Evolutionary conservation across 176 grass and related monocot genomes (phyloP), one percentile per base, ranked within the genome.

Genomic region (Juncus inflexus): DNA sequence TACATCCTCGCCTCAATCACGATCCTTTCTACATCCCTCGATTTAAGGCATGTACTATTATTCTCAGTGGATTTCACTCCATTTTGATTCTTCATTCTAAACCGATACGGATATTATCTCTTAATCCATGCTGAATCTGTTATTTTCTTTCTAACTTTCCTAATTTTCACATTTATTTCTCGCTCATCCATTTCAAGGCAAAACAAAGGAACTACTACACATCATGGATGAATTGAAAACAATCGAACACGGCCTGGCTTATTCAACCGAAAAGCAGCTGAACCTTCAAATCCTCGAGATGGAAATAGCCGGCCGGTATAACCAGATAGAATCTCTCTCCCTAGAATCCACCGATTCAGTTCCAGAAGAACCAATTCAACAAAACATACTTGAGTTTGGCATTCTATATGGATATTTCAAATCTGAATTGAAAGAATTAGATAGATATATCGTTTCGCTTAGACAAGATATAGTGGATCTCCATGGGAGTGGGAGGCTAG

Each of bases 271-370:
- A 50, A 97, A 97, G 47, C 74, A 91, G 2, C 51, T 97, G 37
- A 97, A 91, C 72, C 61, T 97, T 57, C 87, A 97, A 70, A 91
- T 97, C 70, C 12, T 91, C 60, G 65, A 86, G 61, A 84, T 97
- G 94, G 82, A 91, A 80, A 79, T 97, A 64, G 79, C 83, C 38
- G 66, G 55, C 10, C 83, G 52, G 49, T 80, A 77, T 42, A 80
- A 63, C 57, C 82, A 84, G 58, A 61, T 97, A 57, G 87, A 88
- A 52, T 80, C 81, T 47, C 53, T 54, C 54, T 61, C 15, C 7
- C 69, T 76, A 15, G 87, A 91, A 41, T 9, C 4, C 19, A 51
- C 67, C 58, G 74, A 77, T 36, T 79, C 76, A 67, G 12, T 83
- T 36, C 70, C 71, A 40, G 66, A 56, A 6, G 78, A 83, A 49